Evolutionary conservation across 2,329 filamentous ascomycete genomes (phyloP).

Genomic region (Fusarium xylarioides): DNA sequence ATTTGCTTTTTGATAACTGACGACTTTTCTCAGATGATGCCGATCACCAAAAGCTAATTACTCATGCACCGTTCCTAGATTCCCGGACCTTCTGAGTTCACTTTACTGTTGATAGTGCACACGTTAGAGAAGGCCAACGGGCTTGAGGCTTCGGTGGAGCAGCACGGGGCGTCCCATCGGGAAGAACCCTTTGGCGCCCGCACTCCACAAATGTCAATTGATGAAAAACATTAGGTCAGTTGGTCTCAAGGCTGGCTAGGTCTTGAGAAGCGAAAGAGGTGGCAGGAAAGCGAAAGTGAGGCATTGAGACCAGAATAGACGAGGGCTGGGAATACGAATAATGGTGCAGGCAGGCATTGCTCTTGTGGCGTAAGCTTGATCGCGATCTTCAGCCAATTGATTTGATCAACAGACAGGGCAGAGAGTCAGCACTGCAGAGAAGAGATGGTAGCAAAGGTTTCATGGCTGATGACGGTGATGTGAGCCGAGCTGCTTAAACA

Average conservation of each 20-base stretch:
- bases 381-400: conserved; percentile 14
- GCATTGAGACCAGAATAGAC: conserved; percentile 12
- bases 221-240: conserved; percentile 17
- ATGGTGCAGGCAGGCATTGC: not conserved
- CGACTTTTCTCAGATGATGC: conserved; percentile 3
- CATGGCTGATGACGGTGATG: conserved; percentile 11
- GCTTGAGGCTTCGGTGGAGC: conserved; percentile 35
- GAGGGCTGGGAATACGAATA: conserved; percentile 20
- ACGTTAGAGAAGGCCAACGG: conserved; percentile 27
- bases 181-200: conserved; percentile 40
- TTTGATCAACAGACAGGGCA: not conserved
- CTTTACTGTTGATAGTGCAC: conserved; percentile 21
- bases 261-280: conserved; percentile 11
- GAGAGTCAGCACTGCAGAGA: not conserved
- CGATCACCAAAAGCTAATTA: conserved; percentile 23
- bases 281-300: conserved; percentile 27
- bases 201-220: conserved; percentile 39
- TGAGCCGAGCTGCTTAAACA: conserved; percentile 15
- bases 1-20: not conserved
- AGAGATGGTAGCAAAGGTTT: conserved; percentile 1
- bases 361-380: conserved; percentile 24
- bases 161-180: conserved; percentile 42
- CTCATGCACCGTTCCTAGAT: conserved; percentile 15
- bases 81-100: conserved; percentile 6
- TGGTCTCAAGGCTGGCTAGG: conserved; percentile 17